Conservation (phyloP, 1,284 basidiomycete species). For the Moesziomyces globuligerus region DNA sequence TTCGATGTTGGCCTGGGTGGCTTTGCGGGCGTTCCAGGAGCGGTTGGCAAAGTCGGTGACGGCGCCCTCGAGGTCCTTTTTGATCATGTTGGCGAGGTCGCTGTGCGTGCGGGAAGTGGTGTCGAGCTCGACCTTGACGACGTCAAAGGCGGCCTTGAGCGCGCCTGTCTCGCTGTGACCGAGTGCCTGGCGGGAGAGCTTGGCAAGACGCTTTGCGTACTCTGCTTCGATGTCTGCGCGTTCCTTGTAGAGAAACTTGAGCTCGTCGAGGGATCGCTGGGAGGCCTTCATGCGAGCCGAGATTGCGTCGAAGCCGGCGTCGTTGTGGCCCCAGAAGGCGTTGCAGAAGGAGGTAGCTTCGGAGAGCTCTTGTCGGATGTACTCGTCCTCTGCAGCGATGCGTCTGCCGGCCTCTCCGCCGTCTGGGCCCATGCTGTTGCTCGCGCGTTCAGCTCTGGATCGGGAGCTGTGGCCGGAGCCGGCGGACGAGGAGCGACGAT, state of each 20-base stretch:
- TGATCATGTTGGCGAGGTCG: constrained; percentile 78
- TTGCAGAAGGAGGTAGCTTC: constrained; percentile 84
- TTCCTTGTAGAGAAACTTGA: constrained; percentile 87
- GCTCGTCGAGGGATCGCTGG: constrained; percentile 85
- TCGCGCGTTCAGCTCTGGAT: constrained; percentile 35
- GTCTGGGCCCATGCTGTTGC: constrained; percentile 50
- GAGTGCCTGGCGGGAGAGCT: constrained; percentile 80
- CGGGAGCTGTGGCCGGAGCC: constrained; percentile 51
- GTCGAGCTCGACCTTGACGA: constrained; percentile 83
- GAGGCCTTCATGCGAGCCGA: constrained; percentile 87
- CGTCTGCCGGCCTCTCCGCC: constrained; percentile 55
- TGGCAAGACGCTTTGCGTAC: constrained; percentile 86
- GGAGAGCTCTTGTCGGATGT: constrained; percentile 66
- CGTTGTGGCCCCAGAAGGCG: constrained; percentile 81
- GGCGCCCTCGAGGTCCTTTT: constrained; percentile 77
- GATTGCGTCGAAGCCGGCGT: constrained; percentile 89
- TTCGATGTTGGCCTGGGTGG: constrained; percentile 53
- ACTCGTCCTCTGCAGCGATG: constrained; percentile 57
- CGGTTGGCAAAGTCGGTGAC: constrained; percentile 60
- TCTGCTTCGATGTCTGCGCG: constrained; percentile 90
- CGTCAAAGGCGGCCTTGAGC: constrained; percentile 80
- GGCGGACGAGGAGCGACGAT: constrained; percentile 44
- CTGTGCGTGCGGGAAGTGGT: constrained; percentile 79
- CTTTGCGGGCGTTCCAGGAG: constrained; percentile 55
- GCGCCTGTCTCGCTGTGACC: constrained; percentile 94